These are phyloP conservation scores for Clavispora phyllophila DNA, from an alignment of 805 yeast species.

Conservation along the genomic window DNA sequence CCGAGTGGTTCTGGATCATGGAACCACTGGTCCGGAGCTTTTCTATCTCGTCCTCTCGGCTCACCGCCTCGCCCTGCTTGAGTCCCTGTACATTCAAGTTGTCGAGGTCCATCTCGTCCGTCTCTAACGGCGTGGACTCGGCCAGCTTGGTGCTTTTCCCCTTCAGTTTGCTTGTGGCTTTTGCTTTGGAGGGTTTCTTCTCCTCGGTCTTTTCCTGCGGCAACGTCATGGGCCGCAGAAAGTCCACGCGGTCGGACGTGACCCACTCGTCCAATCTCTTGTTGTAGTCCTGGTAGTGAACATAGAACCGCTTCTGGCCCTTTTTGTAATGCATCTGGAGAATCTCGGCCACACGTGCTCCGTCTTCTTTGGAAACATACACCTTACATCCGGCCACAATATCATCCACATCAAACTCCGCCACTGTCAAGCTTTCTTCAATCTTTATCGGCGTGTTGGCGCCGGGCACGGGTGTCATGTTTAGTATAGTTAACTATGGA, in stretches of 20 bases:
- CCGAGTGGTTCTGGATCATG: constrained; percentile 85
- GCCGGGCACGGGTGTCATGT: constrained; percentile 6
- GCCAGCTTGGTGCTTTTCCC: constrained; percentile 23
- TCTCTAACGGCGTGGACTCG: constrained; percentile 15
- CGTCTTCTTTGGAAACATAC: constrained; percentile 75
- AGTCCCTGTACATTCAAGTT: constrained; percentile 81
- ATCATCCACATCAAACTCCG: constrained; percentile 37
- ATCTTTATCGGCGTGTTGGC: constrained; percentile 8
- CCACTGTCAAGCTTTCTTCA: background rate
- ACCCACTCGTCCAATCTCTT: constrained; percentile 98
- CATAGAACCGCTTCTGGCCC: constrained; percentile 78
- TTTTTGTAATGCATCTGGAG: constrained; percentile 70
- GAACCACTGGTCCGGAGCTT: constrained; percentile 93
- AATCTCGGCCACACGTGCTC: constrained; percentile 77
- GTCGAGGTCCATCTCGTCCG: constrained; percentile 81
- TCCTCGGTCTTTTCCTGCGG: constrained; percentile 61
- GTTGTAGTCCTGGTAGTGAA: constrained; percentile 91
- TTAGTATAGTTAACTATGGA: background rate
- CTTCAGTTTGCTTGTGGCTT: constrained; percentile 9
- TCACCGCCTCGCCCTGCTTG: constrained; percentile 62
- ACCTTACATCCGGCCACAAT: constrained; percentile 76
- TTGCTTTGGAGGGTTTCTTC: constrained; percentile 29
- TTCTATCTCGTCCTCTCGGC: constrained; percentile 88
- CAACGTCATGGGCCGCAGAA: constrained; percentile 59
- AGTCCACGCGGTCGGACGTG: constrained; percentile 63